These are phyloP conservation scores for Stachybotrys chlorohalonatus DNA, from an alignment of 2,329 filamentous ascomycete species.

Conservation along the genomic window DNA sequence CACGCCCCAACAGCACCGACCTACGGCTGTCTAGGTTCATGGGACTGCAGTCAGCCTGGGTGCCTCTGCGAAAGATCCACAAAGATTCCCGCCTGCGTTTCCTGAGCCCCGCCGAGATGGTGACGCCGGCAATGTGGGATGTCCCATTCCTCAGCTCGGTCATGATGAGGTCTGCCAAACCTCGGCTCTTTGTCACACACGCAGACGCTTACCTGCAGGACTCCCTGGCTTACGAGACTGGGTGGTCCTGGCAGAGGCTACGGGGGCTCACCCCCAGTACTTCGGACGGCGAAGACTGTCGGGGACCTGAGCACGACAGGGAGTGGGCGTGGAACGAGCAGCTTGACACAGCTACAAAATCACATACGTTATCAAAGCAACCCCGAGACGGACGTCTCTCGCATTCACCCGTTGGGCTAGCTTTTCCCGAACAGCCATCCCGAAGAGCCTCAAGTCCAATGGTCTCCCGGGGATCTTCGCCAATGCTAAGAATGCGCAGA, in stretches of 20 bases:
- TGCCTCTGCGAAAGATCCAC: constrained; percentile 69
- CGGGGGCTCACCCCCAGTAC: constrained; percentile 52
- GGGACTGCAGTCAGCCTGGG: constrained; percentile 58
- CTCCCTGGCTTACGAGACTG: constrained; percentile 37
- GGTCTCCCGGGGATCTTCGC: constrained; percentile 29
- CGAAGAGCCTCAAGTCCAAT: constrained; percentile 20
- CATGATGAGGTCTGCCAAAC: constrained; percentile 61
- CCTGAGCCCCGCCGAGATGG: constrained; percentile 61
- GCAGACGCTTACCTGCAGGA: constrained; percentile 67
- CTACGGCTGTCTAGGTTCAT: constrained; percentile 34
- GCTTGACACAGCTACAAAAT: constrained; percentile 48
- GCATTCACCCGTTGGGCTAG: constrained; percentile 26
- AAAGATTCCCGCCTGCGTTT: constrained; percentile 66
- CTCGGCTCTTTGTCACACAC: constrained; percentile 67
- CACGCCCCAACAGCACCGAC: constrained; percentile 16
- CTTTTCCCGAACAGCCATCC: constrained; percentile 11
- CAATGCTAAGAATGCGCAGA: constrained; percentile 27
- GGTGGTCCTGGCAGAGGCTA: constrained; percentile 65
- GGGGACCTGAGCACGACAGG: constrained; percentile 48
- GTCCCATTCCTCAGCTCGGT: constrained; percentile 62
- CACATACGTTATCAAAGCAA: constrained; percentile 32
- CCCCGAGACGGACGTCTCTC: constrained; percentile 32
- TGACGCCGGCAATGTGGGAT: constrained; percentile 63
- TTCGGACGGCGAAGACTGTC: constrained; percentile 31
- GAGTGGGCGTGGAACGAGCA: constrained; percentile 61